Evolutionary conservation across 257 asterid genomes (phyloP).

Genomic region (Knoxia roxburghii): DNA sequence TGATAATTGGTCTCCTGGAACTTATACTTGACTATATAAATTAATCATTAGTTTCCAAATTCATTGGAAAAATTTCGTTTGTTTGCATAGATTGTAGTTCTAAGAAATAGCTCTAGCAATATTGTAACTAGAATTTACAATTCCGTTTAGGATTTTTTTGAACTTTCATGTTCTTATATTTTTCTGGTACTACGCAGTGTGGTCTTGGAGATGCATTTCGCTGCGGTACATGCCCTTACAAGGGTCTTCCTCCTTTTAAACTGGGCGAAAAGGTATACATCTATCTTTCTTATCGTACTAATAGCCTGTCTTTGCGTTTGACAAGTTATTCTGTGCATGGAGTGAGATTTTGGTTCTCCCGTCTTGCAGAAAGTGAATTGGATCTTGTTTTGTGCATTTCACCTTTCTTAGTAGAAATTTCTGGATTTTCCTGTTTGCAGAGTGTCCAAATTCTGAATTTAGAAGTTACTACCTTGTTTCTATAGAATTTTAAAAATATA

Average conservation of each 20-base stretch:
- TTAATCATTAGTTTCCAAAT: not conserved
- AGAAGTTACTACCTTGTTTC: no score
- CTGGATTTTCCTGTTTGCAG: not conserved
- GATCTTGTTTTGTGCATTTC: not conserved
- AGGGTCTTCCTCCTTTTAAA: conserved; percentile 85
- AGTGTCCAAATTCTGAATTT: not conserved
- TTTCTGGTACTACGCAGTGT: conserved; percentile 51
- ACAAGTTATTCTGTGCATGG: not conserved
- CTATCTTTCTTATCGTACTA: no score
- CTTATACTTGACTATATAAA: no score
- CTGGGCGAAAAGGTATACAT: conserved; percentile 95
- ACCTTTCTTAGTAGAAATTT: not conserved
- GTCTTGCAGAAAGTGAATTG: not conserved
- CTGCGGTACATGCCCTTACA: conserved; percentile 88
- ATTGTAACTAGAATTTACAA: no score
- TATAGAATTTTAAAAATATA: no score
- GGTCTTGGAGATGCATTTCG: conserved; percentile 98
- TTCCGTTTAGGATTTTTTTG: not conserved
- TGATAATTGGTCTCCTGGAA: not conserved
- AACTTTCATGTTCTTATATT: not conserved
- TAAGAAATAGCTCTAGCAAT: not conserved
- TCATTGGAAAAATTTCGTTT: not conserved
- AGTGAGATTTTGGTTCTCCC: not conserved
- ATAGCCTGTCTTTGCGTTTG: not conserved
- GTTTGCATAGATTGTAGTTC: not conserved